Conservation (phyloP, 23 red algal species). For the Pyropia yezoensis region DNA sequence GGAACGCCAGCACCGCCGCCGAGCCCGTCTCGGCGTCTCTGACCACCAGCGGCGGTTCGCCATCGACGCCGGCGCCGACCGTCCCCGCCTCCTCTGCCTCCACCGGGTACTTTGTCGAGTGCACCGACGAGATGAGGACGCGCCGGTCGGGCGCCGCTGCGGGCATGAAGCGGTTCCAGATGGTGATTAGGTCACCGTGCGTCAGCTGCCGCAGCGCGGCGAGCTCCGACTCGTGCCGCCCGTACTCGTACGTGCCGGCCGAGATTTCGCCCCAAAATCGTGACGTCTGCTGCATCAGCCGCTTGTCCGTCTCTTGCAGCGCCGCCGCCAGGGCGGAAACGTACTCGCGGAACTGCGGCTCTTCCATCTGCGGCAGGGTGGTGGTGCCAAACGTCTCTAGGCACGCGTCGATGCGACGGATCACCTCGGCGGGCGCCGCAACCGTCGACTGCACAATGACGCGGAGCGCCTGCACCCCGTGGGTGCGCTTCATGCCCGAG, state of each 20-base stretch:
- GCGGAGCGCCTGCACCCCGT: constrained; percentile 36
- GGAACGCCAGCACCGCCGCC: constrained; percentile 11
- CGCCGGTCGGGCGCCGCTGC: constrained; percentile 15
- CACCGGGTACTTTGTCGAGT: constrained; percentile 27
- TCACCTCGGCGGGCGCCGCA: constrained; percentile 41
- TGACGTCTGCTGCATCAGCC: constrained; percentile 19
- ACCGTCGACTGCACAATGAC: constrained; percentile 84
- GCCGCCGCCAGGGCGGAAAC: constrained; percentile 25
- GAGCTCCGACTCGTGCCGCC: constrained; percentile 35
- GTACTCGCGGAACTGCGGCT: constrained; percentile 54
- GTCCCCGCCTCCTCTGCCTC: constrained; percentile 2
- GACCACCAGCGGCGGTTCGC: constrained; percentile 5
- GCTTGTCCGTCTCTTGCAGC: constrained; percentile 47
- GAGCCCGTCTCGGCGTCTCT: no score
- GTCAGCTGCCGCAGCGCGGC: constrained; percentile 33
- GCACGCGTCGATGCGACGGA: constrained; percentile 52
- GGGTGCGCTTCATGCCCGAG: constrained; percentile 21
- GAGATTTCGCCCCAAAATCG: constrained; percentile 58
- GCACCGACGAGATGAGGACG: constrained; percentile 33
- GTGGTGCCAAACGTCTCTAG: constrained; percentile 20
- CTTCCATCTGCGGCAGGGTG: constrained; percentile 24
- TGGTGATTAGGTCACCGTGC: constrained; percentile 33
- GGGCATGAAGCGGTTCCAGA: constrained; percentile 46
- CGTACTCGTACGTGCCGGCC: constrained; percentile 15
- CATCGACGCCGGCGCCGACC: constrained; percentile 7